Percentiles rank a stretch among this genome's conserved stretches.
phyloP scores from a whole-genome alignment of 148 eudicot species.

The Rhododendron henanense region DNA sequence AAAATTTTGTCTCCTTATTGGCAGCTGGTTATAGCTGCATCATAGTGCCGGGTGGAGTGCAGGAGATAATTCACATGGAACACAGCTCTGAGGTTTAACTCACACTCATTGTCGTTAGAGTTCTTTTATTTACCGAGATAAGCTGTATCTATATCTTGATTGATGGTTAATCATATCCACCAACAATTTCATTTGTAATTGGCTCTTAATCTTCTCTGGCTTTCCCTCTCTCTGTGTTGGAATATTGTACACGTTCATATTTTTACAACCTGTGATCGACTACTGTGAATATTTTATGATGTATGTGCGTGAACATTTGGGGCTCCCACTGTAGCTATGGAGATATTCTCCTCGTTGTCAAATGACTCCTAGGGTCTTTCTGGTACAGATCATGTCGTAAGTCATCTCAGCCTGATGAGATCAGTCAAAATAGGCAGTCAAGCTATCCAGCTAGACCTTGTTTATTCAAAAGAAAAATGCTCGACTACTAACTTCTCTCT shows the following conservation, averaged over 20 bases:
- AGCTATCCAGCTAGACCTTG: not conserved
- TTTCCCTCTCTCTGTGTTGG: not conserved
- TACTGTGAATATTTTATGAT: not conserved
- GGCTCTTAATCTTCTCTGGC: not conserved
- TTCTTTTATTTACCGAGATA: not conserved
- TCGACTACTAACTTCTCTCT: not conserved
- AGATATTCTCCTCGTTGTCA: not conserved
- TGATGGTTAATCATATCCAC: not conserved
- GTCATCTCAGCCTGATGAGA: not conserved
- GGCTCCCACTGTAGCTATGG: not conserved
- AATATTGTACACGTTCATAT: not conserved
- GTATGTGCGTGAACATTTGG: not conserved
- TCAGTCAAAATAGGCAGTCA: not conserved
- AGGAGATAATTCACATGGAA: slow-evolving; percentile 82
- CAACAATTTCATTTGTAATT: not conserved
- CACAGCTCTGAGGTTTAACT: slow-evolving; percentile 65
- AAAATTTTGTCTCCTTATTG: slow-evolving; percentile 60
- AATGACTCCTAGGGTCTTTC: not conserved
- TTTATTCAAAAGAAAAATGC: not conserved
- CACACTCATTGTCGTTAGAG: slow-evolving; percentile 2
- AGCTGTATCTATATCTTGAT: not conserved
- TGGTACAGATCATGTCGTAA: not conserved
- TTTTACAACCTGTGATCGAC: not conserved
- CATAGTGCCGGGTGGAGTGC: slow-evolving; percentile 91
- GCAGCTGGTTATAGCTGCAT: slow-evolving; percentile 77